Percentiles rank a stretch among this genome's conserved stretches.
phyloP scores from a whole-genome alignment of 2,329 filamentous ascomycete genomes.

The Exophiala aquamarina region DNA sequence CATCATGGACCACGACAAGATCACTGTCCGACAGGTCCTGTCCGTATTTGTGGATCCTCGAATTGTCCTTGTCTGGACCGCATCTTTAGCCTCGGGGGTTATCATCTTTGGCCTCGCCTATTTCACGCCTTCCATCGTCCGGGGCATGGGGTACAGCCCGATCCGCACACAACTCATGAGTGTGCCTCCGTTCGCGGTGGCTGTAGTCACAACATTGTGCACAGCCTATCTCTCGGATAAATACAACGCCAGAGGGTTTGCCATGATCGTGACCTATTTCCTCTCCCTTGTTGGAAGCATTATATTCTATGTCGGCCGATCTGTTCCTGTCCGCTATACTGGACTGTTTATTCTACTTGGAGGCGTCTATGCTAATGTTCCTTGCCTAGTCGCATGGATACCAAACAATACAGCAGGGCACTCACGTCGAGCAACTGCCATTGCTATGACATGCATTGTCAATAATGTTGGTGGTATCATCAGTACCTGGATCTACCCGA shows the following conservation, averaged over 20 bases:
- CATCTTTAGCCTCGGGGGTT: slow-evolving; percentile 67
- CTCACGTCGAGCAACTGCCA: slow-evolving; percentile 33
- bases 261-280: slow-evolving; percentile 33
- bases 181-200: slow-evolving; percentile 14
- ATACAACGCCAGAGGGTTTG: slow-evolving; percentile 32
- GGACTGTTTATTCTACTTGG: slow-evolving; percentile 37
- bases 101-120: slow-evolving; percentile 44
- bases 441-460: slow-evolving; percentile 28
- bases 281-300: slow-evolving; percentile 36
- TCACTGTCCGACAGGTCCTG: slow-evolving; percentile 41
- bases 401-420: slow-evolving; percentile 27
- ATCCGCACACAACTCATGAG: slow-evolving; percentile 29
- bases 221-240: slow-evolving; percentile 36
- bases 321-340: slow-evolving; percentile 34
- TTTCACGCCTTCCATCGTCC: slow-evolving; percentile 30
- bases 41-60: slow-evolving; percentile 34
- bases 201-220: slow-evolving; percentile 32
- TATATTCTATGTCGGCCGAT: slow-evolving; percentile 34
- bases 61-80: slow-evolving; percentile 54
- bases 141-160: slow-evolving; percentile 30
- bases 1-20: slow-evolving; percentile 41
- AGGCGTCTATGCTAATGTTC: slow-evolving; percentile 29
- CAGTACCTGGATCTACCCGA: slow-evolving; percentile 48
- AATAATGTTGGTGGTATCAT: slow-evolving; percentile 53
- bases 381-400: slow-evolving; percentile 46